Base-by-base conservation (phyloP, 2,329 filamentous ascomycete genomes). In the Plenodomus lindquistii region DNA sequence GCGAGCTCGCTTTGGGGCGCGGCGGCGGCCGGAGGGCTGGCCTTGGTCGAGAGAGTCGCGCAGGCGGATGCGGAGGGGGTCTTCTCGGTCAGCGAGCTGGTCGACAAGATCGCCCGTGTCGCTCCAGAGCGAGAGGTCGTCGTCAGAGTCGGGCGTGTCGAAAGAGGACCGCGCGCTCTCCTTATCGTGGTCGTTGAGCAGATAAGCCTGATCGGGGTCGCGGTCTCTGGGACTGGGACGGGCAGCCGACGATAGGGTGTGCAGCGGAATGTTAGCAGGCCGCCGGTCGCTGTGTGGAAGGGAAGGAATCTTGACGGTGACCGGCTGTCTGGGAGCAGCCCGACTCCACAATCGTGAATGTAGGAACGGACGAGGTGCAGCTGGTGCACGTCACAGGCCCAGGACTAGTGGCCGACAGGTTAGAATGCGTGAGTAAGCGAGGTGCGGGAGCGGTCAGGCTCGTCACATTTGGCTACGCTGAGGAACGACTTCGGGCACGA, bases 31-130 rank as follows among this genome's bases (percentile, higher is more conserved):
- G n/a, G 55, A 55, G 62, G 86, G 77, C 46, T 81, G 76, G 62
- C 84, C 81, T 64, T 75, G 82, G 71, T 89, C 84, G 49, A 87
- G 74, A 60, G 85, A 85, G 62, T 84, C 79, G 66, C 81, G 80
- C 51, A 93, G 79, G 65, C 84, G 86, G 62, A 85, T 83, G 62
- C 84, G 85, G 60, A 96, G 81, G 50, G 91, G 89, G 72, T 96
- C 90, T 75, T 93, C 85, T 67, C 86, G 85, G 78, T 89, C 87
- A 66, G 84, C 88, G 63, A 92, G 81, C 80, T 95, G 93, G 77
- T 97, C 93, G 67, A 90, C 91, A 65, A 97, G 84, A 75, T 97
- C 94, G 68, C 91, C 93, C 37, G 93, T 96, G 74, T 97, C 91
- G 69, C 89, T 92, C 91, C 91, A 97, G 63, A 89, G 85, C 50